A percentile compares a stretch with the other conserved stretches of the same genome.
phyloP scores from a whole-genome alignment of 108 stramenopile genomes.

The Bacterosira constricta region DNA sequence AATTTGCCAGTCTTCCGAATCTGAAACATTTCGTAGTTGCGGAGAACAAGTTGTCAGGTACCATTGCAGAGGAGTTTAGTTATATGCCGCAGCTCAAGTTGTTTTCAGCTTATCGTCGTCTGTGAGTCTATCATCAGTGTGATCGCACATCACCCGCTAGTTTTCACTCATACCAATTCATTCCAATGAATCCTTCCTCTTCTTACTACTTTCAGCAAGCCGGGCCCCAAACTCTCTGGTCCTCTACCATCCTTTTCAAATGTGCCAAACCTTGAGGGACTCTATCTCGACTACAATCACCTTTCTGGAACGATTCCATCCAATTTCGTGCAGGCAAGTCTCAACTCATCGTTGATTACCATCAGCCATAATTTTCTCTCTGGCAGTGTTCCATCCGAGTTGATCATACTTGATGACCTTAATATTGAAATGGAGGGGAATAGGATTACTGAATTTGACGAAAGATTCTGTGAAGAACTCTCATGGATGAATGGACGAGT shows the following conservation, averaged over 20 bases:
- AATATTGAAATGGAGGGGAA: slow-evolving; percentile 79
- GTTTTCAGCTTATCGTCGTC: slow-evolving; percentile 45
- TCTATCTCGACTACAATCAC: slow-evolving; percentile 70
- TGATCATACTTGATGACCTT: slow-evolving; percentile 53
- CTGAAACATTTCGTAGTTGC: slow-evolving; percentile 53
- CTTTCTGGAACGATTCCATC: slow-evolving; percentile 41
- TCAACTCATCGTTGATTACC: slow-evolving; percentile 43
- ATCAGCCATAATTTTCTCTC: slow-evolving; percentile 55
- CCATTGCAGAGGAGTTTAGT: slow-evolving; percentile 56
- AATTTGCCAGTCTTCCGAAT: slow-evolving; percentile 44
- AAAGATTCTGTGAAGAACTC: slow-evolving; percentile 59
- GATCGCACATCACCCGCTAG: not conserved
- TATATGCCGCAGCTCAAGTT: slow-evolving; percentile 52
- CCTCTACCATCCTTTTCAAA: slow-evolving; percentile 59
- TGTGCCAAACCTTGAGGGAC: slow-evolving; percentile 54
- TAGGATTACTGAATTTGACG: slow-evolving; percentile 56
- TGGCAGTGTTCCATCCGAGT: slow-evolving; percentile 50
- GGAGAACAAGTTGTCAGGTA: slow-evolving; percentile 65
- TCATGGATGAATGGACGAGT: slow-evolving; percentile 74
- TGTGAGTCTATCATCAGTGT: slow-evolving; percentile 7
- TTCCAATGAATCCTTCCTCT: not conserved
- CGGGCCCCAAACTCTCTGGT: slow-evolving; percentile 61
- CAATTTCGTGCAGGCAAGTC: slow-evolving; percentile 45
- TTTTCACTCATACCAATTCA: not conserved
- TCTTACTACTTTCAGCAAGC: slow-evolving; percentile 7